Evolutionary conservation across 2,329 filamentous ascomycete species (phyloP), one percentile per base, ranked within the genome.

Genomic region (Curvularia hawaiiensis): DNA sequence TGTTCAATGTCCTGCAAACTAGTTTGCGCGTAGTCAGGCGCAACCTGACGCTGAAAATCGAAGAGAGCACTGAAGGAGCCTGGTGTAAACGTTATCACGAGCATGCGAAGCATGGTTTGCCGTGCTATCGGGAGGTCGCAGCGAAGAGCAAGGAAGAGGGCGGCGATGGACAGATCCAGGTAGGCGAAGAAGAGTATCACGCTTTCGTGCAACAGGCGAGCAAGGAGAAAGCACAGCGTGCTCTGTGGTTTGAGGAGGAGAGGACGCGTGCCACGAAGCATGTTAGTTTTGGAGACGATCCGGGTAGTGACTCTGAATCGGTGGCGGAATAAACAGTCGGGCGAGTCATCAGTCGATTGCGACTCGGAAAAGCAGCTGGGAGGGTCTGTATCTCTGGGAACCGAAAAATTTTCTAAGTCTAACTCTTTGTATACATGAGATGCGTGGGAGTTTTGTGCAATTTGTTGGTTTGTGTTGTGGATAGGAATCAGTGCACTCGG

Each of bases 41-140:
- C 6, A 66, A 65, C 20, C 48, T 71, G 18, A 74, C 73, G 28
- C 58, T 75, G 18, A 73, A 69, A 62, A 69, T 70, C 28, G 73
- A 75, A 44, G 70, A 73, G 59, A 55, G 44, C 5, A 56, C 55
- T 0, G 63, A 70, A 48, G 66, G 64, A 0, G 62, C 62, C 9
- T 75, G 73, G 73, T 75, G 73, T 45, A 55, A 58, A 33, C 56
- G 70, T 10, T 75, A 75, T 31, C 73, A 75, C 48, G 60, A 70
- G 55, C 73, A 75, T 59, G 43, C 6, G 0, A 67, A 61, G 59
- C 39, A 64, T 31, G 63, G 59, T 0, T 0, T 40, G 41, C 47
- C 33, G n/a, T 75, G 73, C 50, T 74, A 75, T 56, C 62, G 66
- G 30, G 50, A 62, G 54, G 18, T 55, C 24, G 61, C 60, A 1